Conservation (phyloP, 1,284 basidiomycete genomes). For the Xanthoconium separans region DNA sequence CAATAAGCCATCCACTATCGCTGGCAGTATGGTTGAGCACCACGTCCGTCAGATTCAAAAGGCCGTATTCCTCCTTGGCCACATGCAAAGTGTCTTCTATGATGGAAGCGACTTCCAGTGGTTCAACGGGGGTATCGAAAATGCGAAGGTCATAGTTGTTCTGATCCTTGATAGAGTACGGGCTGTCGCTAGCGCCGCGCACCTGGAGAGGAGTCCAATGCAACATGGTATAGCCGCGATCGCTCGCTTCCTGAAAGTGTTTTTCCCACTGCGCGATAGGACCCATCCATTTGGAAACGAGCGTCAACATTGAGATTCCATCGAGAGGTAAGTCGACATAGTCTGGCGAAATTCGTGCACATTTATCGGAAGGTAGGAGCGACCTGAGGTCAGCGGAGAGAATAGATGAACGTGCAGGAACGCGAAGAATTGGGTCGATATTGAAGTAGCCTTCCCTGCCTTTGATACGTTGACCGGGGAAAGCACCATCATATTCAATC, state of each 20-base stretch:
- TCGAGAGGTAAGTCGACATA: conserved; percentile 75
- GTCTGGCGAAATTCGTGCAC: conserved; percentile 48
- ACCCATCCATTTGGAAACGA: conserved; percentile 98
- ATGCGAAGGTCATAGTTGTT: conserved; percentile 75
- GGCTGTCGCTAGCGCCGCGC: conserved; percentile 83
- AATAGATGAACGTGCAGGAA: conserved; percentile 71
- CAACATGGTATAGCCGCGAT: conserved; percentile 93
- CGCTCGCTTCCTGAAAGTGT: conserved; percentile 78
- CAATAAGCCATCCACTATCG: conserved; percentile 86
- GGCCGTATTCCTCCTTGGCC: conserved; percentile 82
- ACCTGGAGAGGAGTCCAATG: conserved; percentile 94
- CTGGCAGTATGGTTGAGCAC: conserved; percentile 95
- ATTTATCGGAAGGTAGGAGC: conserved; percentile 48
- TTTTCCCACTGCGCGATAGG: conserved; percentile 71
- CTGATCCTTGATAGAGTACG: conserved; percentile 91
- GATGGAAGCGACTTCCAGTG: conserved; percentile 53
- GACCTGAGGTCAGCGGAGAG: conserved; percentile 56
- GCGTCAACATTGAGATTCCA: conserved; percentile 81
- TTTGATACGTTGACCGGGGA: conserved; percentile 58
- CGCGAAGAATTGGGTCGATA: conserved; percentile 84
- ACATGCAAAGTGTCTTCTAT: conserved; percentile 64
- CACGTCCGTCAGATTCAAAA: conserved; percentile 88
- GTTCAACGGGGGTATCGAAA: conserved; percentile 49
- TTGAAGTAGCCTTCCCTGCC: conserved; percentile 93
- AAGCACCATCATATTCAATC: conserved; percentile 81